These are phyloP conservation scores for Parmales sp. DNA, from an alignment of 108 stramenopile genomes.

Conservation along the genomic window DNA sequence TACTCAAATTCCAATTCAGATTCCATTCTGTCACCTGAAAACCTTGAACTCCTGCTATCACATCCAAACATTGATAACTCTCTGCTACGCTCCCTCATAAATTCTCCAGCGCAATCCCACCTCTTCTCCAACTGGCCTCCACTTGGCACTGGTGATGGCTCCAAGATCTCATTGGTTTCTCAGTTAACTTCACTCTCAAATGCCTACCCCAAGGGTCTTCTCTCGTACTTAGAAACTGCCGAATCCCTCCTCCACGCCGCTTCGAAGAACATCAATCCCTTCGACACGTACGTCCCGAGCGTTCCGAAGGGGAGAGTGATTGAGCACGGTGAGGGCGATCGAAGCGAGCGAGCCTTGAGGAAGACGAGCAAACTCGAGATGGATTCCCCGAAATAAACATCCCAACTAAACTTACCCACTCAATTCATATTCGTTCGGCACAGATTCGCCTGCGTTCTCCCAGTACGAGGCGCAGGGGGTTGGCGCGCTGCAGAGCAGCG, in stretches of 20 bases:
- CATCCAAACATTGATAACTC: too few relatives aligned
- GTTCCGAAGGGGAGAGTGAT: constrained; percentile 13
- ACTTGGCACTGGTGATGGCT: too few relatives aligned
- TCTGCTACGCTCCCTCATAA: too few relatives aligned
- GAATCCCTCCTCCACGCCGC: constrained; percentile 25
- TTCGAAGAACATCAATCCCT: constrained; percentile 33
- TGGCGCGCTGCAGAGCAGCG: constrained; percentile 43
- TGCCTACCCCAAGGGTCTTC: constrained; percentile 39
- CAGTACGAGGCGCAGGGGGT: constrained; percentile 64
- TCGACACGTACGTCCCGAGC: too few relatives aligned
- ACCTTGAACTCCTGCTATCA: too few relatives aligned
- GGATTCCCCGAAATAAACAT: neutral
- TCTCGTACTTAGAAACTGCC: constrained; percentile 38
- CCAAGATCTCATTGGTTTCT: neutral
- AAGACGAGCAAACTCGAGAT: neutral
- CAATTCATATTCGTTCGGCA: neutral
- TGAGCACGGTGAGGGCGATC: neutral
- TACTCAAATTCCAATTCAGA: too few relatives aligned
- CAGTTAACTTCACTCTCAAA: neutral
- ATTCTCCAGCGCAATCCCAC: too few relatives aligned
- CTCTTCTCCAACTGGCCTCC: too few relatives aligned
- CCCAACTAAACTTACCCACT: neutral
- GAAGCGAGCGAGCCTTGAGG: neutral
- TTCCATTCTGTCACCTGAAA: too few relatives aligned
- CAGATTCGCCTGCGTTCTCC: constrained; percentile 25